Percentiles rank a stretch among this genome's conserved stretches.
Conservation (phyloP, 2,329 filamentous ascomycete species). For the Cytospora piceae region DNA sequence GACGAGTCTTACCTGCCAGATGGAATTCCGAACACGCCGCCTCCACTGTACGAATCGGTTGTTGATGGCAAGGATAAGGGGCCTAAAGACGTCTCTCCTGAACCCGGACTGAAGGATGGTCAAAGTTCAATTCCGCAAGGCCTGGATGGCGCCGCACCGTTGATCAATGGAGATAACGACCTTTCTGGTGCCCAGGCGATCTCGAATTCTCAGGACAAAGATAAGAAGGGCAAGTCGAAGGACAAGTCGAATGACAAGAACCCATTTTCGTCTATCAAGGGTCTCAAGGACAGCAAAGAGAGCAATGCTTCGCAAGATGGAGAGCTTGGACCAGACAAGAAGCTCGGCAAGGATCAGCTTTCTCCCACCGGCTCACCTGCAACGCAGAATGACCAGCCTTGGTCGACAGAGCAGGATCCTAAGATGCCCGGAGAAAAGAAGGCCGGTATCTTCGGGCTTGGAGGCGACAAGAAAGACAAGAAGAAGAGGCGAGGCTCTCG, state of each 20-base stretch:
- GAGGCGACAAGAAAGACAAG: conserved; percentile 3
- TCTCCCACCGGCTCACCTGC: conserved; percentile 7
- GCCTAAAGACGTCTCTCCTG: neutral
- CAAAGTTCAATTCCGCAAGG: neutral
- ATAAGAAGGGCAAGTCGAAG: conserved; percentile 16
- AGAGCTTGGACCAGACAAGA: neutral
- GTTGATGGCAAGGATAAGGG: neutral
- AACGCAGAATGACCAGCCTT: conserved; percentile 3
- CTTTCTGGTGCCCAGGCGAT: neutral
- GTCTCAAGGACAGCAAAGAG: neutral
- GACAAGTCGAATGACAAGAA: neutral
- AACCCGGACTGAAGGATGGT: neutral
- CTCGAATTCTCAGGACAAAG: conserved; percentile 3
- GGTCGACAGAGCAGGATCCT: neutral
- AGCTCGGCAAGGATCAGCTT: conserved; percentile 6
- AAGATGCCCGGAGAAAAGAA: conserved; percentile 8
- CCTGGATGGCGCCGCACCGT: neutral
- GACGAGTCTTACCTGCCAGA: neutral
- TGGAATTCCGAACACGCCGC: neutral
- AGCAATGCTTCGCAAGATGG: neutral
- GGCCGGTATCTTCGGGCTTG: neutral
- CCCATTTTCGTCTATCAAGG: neutral
- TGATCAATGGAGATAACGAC: neutral
- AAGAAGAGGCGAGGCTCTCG: conserved; percentile 3
- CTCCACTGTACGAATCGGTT: neutral